Conservation (phyloP, 2,329 filamentous ascomycete genomes). For the Sclerotiophoma versabilis region DNA sequence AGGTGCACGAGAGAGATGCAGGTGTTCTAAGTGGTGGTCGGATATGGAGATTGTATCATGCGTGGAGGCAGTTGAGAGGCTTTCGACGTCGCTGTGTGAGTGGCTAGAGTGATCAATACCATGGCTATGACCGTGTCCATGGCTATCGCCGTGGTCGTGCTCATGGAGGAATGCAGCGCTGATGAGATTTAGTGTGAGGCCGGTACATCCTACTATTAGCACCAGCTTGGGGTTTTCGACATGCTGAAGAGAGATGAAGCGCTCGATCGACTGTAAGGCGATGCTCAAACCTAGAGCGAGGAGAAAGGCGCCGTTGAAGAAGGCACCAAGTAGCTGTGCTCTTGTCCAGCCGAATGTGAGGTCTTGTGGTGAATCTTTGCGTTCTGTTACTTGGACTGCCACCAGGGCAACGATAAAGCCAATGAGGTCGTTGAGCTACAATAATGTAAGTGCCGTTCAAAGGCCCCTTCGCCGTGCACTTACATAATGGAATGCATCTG, state of each 20-base stretch:
- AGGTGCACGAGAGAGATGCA: constrained; percentile 32
- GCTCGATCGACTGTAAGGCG: constrained; percentile 74
- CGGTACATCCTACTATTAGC: constrained; percentile 72
- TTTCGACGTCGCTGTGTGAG: constrained; percentile 26
- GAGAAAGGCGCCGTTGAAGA: constrained; percentile 81
- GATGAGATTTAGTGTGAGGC: constrained; percentile 71
- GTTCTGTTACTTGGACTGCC: constrained; percentile 66
- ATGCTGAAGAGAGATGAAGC: constrained; percentile 65
- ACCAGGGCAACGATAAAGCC: constrained; percentile 71
- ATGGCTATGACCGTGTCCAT: constrained; percentile 34
- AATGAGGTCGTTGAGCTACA: constrained; percentile 73
- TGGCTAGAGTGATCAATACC: constrained; percentile 10
- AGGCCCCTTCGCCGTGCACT: background rate
- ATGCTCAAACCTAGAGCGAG: constrained; percentile 76
- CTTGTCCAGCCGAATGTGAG: constrained; percentile 80
- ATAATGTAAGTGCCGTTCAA: background rate
- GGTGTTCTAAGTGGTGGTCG: constrained; percentile 34
- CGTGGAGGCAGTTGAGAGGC: constrained; percentile 36
- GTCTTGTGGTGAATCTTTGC: constrained; percentile 62
- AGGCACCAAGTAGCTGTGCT: constrained; percentile 75
- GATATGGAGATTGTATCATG: constrained; percentile 6
- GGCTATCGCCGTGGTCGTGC: constrained; percentile 54
- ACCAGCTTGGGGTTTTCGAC: constrained; percentile 71
- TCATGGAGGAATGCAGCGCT: constrained; percentile 69
- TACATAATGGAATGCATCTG: constrained; percentile 75